phyloP scores from a whole-genome alignment of 2,329 filamentous ascomycete genomes.

The Fusarium vanettenii region DNA sequence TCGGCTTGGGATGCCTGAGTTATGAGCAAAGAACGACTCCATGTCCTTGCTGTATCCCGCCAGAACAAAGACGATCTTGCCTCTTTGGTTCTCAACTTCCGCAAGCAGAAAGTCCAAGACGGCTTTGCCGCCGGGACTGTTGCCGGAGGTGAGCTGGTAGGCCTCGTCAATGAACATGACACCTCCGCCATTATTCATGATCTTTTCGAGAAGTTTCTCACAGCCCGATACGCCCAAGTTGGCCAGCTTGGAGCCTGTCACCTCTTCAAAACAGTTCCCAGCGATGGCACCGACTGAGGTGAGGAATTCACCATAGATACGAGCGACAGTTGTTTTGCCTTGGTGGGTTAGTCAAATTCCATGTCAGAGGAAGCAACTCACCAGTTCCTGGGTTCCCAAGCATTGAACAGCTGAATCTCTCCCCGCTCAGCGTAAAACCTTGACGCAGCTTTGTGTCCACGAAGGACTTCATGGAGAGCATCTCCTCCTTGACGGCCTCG shows the following conservation, averaged over 20 bases:
- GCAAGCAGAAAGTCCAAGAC: slow-evolving; percentile 79
- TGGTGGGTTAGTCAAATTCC: slow-evolving; percentile 10
- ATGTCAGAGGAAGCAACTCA: slow-evolving; percentile 41
- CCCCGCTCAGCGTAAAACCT: slow-evolving; percentile 61
- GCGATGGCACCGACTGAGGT: slow-evolving; percentile 70
- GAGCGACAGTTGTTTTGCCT: slow-evolving; percentile 79
- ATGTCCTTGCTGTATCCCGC: slow-evolving; percentile 81
- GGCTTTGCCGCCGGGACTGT: slow-evolving; percentile 66
- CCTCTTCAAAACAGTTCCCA: slow-evolving; percentile 71
- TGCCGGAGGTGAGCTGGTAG: slow-evolving; percentile 75
- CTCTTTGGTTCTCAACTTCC: slow-evolving; percentile 77
- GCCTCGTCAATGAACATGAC: slow-evolving; percentile 84
- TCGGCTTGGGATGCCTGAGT: slow-evolving; percentile 76
- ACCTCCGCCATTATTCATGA: slow-evolving; percentile 71
- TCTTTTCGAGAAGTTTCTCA: slow-evolving; percentile 59
- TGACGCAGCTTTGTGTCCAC: slow-evolving; percentile 72
- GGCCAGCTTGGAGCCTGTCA: slow-evolving; percentile 74
- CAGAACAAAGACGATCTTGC: slow-evolving; percentile 77
- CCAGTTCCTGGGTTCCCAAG: slow-evolving; percentile 83
- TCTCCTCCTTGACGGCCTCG: slow-evolving; percentile 73
- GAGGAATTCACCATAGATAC: slow-evolving; percentile 76
- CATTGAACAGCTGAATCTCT: slow-evolving; percentile 72
- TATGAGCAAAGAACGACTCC: slow-evolving; percentile 81
- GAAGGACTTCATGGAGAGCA: slow-evolving; percentile 71
- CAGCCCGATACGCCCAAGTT: slow-evolving; percentile 69